Percentiles rank a stretch among this genome's conserved stretches.
These are phyloP conservation scores for Trichoderma oligosporum DNA, from an alignment of 2,329 filamentous ascomycete genomes.

Conservation along the genomic window DNA sequence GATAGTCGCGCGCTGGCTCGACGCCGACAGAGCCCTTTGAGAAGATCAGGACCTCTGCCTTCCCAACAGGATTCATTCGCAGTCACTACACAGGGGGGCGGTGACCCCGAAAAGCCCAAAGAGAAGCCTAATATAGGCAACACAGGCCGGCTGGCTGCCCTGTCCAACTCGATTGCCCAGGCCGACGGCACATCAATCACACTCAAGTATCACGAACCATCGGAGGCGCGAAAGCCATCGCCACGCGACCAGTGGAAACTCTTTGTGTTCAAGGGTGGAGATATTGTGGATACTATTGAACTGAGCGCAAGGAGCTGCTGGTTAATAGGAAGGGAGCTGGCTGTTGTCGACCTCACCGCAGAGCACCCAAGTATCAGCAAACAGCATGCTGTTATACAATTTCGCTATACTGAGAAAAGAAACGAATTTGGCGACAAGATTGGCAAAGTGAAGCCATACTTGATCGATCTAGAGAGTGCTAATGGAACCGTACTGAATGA, in stretches of 20 bases:
- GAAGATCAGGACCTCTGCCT: constrained; percentile 49
- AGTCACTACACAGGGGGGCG: constrained; percentile 44
- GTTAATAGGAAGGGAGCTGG: constrained; percentile 76
- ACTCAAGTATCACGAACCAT: constrained; percentile 93
- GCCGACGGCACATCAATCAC: constrained; percentile 70
- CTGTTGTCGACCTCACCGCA: constrained; percentile 76
- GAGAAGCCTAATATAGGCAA: constrained; percentile 83
- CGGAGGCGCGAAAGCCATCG: constrained; percentile 85
- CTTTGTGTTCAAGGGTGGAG: constrained; percentile 84
- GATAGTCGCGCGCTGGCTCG: constrained; percentile 16
- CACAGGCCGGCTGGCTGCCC: constrained; percentile 80
- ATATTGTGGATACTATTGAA: constrained; percentile 77
- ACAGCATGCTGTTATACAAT: constrained; percentile 94
- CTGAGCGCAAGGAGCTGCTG: constrained; percentile 78
- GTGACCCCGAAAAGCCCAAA: constrained; percentile 56
- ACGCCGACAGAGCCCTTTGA: constrained; percentile 28
- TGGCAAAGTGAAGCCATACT: constrained; percentile 76
- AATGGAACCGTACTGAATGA: constrained; percentile 86
- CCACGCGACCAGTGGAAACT: constrained; percentile 78
- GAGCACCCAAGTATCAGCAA: constrained; percentile 93
- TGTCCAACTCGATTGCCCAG: constrained; percentile 73
- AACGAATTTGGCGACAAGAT: constrained; percentile 84
- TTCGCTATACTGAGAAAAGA: constrained; percentile 75
- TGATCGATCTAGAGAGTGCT: constrained; percentile 89
- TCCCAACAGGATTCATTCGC: constrained; percentile 60